Percentiles rank a stretch among this genome's conserved stretches.
Evolutionary conservation across 345 rosid genomes (phyloP).

Genomic region (Dipteronia sinensis): DNA sequence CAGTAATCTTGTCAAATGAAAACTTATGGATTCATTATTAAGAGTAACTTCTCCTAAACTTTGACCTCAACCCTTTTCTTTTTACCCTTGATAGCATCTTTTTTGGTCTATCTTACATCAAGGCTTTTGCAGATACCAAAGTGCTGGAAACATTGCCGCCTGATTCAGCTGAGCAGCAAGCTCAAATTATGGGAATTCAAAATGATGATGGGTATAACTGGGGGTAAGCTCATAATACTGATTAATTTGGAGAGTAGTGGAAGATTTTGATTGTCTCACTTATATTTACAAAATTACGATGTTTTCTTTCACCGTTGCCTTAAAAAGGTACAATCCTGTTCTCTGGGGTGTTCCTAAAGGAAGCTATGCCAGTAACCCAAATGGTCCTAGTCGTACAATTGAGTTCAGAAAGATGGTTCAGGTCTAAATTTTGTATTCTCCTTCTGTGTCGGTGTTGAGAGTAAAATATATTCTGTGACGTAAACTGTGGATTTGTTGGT

Average conservation of each 20-base stretch:
- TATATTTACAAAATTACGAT: constrained; percentile 2
- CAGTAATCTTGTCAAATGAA: background rate
- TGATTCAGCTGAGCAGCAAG: constrained; percentile 85
- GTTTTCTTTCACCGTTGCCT: constrained; percentile 22
- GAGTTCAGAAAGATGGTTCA: constrained; percentile 97
- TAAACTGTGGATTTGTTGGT: constrained; percentile 15
- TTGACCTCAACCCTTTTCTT: background rate
- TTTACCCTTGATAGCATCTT: background rate
- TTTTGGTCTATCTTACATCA: constrained; percentile 21
- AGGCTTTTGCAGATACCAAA: constrained; percentile 56
- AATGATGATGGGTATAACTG: constrained; percentile 87
- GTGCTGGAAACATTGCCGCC: constrained; percentile 69
- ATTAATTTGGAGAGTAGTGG: background rate
- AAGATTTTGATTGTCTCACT: background rate
- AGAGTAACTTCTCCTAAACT: constrained; percentile 1
- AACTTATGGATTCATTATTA: background rate
- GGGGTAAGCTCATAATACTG: constrained; percentile 65
- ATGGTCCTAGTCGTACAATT: constrained; percentile 66
- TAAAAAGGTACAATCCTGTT: constrained; percentile 85
- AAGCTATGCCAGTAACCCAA: constrained; percentile 85
- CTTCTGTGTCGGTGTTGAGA: background rate
- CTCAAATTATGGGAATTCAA: constrained; percentile 66
- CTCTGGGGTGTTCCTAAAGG: constrained; percentile 98
- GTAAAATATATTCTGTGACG: constrained; percentile 9
- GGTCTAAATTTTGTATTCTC: constrained; percentile 45